A percentile compares a stretch with the other conserved stretches of the same genome.
These are phyloP conservation scores for Lasiosphaeriaceae sp. DNA, from an alignment of 495 filamentous ascomycete genomes.

Conservation along the genomic window DNA sequence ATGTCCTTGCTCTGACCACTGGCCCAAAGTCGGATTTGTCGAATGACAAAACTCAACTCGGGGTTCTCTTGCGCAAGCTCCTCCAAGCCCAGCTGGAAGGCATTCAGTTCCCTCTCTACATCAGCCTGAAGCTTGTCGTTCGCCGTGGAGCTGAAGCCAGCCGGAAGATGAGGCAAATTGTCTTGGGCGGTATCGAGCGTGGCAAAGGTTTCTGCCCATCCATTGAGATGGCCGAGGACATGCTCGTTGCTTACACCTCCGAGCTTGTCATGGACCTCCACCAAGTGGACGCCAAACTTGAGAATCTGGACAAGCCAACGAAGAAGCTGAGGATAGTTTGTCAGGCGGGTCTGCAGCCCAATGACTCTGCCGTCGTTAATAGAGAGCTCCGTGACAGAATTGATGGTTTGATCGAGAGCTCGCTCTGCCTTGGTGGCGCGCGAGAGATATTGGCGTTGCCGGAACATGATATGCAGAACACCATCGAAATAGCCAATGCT, in stretches of 20 bases:
- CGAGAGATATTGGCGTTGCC: constrained; percentile 56
- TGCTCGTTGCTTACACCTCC: constrained; percentile 44
- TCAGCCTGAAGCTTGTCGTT: constrained; percentile 42
- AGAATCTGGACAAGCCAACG: constrained; percentile 42
- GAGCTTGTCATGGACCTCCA: constrained; percentile 60
- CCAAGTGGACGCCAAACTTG: constrained; percentile 38
- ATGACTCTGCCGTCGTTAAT: constrained; percentile 14
- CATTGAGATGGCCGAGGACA: constrained; percentile 40
- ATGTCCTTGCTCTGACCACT: constrained; percentile 11
- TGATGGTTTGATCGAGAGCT: constrained; percentile 17
- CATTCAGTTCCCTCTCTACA: constrained; percentile 38
- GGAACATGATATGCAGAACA: constrained; percentile 62
- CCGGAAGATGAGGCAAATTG: constrained; percentile 51
- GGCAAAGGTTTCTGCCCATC: constrained; percentile 47
- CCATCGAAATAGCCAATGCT: constrained; percentile 82
- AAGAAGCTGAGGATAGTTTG: constrained; percentile 30
- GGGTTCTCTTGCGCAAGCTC: constrained; percentile 45
- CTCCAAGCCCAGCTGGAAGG: constrained; percentile 43
- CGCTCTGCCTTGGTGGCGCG: constrained; percentile 25
- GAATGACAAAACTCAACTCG: constrained; percentile 58
- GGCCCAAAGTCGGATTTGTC: constrained; percentile 55
- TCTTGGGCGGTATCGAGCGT: constrained; percentile 32
- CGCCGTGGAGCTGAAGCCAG: constrained; percentile 45
- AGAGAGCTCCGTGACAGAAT: constrained; percentile 23
- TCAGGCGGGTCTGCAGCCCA: constrained; percentile 11